phyloP scores from a whole-genome alignment of 1,284 basidiomycete species.

The Fomitopsis betulina region DNA sequence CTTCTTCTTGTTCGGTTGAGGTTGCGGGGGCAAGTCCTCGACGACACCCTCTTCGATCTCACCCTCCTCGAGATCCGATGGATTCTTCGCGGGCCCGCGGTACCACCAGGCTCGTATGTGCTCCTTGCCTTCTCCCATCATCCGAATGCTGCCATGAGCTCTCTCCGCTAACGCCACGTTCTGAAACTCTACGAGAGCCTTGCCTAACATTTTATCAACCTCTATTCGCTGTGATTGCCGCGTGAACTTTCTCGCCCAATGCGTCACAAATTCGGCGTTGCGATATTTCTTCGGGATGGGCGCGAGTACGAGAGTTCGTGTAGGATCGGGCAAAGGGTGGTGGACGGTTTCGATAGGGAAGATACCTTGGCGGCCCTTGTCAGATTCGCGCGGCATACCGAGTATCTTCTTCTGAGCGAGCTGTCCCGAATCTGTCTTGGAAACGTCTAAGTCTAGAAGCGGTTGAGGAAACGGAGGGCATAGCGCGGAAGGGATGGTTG shows the following conservation, averaged over 20 bases:
- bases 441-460: neutral
- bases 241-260: constrained; percentile 43
- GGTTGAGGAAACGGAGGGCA: neutral
- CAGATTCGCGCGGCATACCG: constrained; percentile 19
- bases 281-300: constrained; percentile 51
- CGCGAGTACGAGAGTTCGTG: constrained; percentile 56
- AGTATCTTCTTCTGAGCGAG: constrained; percentile 18
- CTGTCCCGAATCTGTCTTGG: neutral
- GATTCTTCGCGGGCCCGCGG: constrained; percentile 10
- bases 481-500: neutral
- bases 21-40: neutral
- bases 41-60: constrained; percentile 22
- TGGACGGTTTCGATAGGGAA: neutral
- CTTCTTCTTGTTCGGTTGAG: neutral
- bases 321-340: constrained; percentile 33
- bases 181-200: constrained; percentile 52
- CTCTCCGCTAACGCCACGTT: constrained; percentile 37
- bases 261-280: constrained; percentile 23
- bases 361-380: constrained; percentile 15
- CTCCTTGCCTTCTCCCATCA: constrained; percentile 39
- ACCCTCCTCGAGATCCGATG: constrained; percentile 24
- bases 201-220: constrained; percentile 34
- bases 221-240: constrained; percentile 34
- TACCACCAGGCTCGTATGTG: constrained; percentile 57
- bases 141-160: constrained; percentile 47